Conservation (phyloP, 2,329 filamentous ascomycete species). For the Monilinia aucupariae region DNA sequence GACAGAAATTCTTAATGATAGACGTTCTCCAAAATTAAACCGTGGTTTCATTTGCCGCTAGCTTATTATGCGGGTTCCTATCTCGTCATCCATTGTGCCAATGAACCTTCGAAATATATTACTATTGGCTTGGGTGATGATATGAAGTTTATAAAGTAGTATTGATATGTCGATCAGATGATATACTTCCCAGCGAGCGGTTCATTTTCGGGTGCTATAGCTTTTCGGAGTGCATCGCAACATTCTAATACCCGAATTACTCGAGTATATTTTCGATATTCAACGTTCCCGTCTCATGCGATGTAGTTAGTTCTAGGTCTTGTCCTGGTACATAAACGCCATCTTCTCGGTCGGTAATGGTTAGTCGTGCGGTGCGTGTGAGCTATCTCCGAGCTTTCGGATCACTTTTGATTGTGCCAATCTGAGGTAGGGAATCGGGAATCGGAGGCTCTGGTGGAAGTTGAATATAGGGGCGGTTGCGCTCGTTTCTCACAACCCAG, state of each 20-base stretch:
- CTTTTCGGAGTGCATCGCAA: neutral
- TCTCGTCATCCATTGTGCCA: too few species aligned
- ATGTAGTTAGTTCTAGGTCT: neutral
- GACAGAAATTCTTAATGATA: neutral
- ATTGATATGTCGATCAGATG: too few species aligned
- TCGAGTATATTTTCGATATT: neutral
- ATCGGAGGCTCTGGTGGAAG: too few species aligned
- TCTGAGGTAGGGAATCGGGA: neutral
- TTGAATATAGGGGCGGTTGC: neutral
- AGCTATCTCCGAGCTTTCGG: neutral
- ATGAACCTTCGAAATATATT: too few species aligned
- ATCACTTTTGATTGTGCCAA: too few species aligned
- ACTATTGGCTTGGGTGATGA: too few species aligned
- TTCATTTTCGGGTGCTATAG: too few species aligned
- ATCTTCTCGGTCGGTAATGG: neutral
- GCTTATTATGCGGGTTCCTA: too few species aligned
- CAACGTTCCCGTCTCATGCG: neutral
- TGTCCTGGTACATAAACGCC: neutral
- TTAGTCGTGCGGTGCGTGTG: neutral
- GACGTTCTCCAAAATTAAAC: neutral
- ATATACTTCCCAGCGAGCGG: too few species aligned
- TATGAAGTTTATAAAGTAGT: too few species aligned
- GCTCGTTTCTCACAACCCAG: neutral
- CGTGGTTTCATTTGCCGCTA: too few species aligned
- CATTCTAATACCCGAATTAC: neutral